These are phyloP conservation scores for Colletotrichum gigasporum DNA, from an alignment of 2,329 filamentous ascomycete species.

Conservation along the genomic window DNA sequence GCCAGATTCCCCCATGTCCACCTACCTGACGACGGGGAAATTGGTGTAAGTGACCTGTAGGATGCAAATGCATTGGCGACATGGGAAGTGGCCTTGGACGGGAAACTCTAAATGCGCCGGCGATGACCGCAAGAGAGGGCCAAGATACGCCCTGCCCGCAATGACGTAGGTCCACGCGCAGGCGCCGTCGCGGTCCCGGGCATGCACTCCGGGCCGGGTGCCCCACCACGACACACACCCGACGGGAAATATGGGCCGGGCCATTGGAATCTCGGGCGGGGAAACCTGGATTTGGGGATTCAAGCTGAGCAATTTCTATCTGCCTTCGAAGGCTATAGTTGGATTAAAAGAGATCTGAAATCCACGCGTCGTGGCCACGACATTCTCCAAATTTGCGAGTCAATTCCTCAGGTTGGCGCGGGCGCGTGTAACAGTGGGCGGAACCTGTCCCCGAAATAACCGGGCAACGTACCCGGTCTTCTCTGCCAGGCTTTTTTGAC, in stretches of 20 bases:
- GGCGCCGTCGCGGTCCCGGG: not conserved
- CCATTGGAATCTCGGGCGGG: not conserved
- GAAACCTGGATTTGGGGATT: not conserved
- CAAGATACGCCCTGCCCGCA: not conserved
- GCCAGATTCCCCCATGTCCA: too few species aligned
- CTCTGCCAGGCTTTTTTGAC: slow-evolving; percentile 21
- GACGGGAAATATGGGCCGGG: not conserved
- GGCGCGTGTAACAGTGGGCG: too few species aligned
- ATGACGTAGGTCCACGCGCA: slow-evolving; percentile 22
- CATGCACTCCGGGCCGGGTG: slow-evolving; percentile 8
- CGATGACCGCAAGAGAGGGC: not conserved
- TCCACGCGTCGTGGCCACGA: too few species aligned
- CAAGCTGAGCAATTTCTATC: too few species aligned
- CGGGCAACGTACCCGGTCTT: slow-evolving; percentile 22
- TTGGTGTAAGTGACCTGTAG: too few species aligned
- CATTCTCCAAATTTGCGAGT: too few species aligned
- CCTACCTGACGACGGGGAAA: too few species aligned
- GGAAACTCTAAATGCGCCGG: slow-evolving; percentile 7
- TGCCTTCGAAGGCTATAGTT: too few species aligned
- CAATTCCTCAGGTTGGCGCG: too few species aligned
- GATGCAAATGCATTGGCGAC: too few species aligned
- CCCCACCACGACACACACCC: not conserved
- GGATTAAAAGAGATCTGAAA: too few species aligned
- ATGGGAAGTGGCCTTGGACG: not conserved
- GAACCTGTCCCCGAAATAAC: too few species aligned